Evolutionary conservation across 805 yeast genomes (phyloP), one percentile per base, ranked within the genome.

Genomic region (Torulaspora maleeae): DNA sequence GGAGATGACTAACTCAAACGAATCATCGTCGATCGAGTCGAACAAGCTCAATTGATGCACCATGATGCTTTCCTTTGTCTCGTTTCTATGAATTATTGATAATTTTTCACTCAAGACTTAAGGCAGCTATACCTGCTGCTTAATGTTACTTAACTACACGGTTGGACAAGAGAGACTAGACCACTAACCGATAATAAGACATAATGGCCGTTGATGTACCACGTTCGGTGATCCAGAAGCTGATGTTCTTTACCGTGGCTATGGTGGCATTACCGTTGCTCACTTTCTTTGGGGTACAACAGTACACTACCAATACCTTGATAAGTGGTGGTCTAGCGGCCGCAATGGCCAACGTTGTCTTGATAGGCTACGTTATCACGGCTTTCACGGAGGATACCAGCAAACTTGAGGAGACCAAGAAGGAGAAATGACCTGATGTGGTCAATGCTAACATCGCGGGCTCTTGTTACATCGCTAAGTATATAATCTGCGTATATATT

Each of bases 291-390:
- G 49, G 67, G 1, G 62, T 73, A 12, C 82, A 79, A 53, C 73
- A 72, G 54, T 46, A 44, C 15, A 54, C 61, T 6, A 40, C 53
- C 13, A 84, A 77, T 56, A 76, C 89, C 1, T 64, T 85, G 11
- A 68, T 82, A 10, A 80, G 87, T 41, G 95, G 95, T 34, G 93
- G 93, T 2, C 59, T 81, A n/a, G 87, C 90, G 29, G 93, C 93
- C 2, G 71, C 78, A 13, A 77, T 78, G 45, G 93, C 93, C 22
- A 86, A 86, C 58, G 66, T 81, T 5, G 93, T 86, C 16, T 68
- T 86, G 52, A 76, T 85, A 42, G 86, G 84, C 0, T 86, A 83
- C 58, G 79, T 86, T 27, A 71, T 82, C 13, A 84, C 77, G 48
- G 93, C 95, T 1, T 85, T 85, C 65, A 75, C 74, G 17, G 95